These are phyloP conservation scores for Lentinula sp. DNA, from an alignment of 768 basidiomycete species.

Conservation along the genomic window DNA sequence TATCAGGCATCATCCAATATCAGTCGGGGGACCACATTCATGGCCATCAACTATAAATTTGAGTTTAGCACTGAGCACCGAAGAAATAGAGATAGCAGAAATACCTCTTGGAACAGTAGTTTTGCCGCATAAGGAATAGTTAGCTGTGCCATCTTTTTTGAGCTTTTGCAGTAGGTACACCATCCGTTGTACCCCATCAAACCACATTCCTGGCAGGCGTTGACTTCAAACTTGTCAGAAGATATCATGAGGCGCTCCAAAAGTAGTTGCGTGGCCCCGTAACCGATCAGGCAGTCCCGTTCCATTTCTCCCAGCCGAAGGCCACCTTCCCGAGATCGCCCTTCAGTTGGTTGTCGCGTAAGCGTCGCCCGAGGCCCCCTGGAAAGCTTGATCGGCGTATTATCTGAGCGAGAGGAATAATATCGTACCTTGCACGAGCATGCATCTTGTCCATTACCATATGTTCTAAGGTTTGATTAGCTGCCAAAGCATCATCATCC, in stretches of 20 bases:
- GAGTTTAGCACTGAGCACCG: not conserved
- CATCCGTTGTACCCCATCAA: slow-evolving; percentile 93
- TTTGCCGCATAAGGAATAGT: slow-evolving; percentile 98
- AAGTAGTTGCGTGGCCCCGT: slow-evolving; percentile 95
- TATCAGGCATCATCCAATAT: slow-evolving; percentile 69
- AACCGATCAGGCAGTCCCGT: slow-evolving; percentile 95
- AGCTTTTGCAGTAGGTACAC: slow-evolving; percentile 98
- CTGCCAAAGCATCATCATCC: slow-evolving; percentile 9
- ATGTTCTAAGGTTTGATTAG: slow-evolving; percentile 52
- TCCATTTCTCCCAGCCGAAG: slow-evolving; percentile 99
- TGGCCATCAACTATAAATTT: slow-evolving; percentile 78
- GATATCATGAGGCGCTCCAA: slow-evolving; percentile 99
- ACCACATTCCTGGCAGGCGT: slow-evolving; percentile 92
- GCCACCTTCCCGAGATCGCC: slow-evolving; percentile 95
- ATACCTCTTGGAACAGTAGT: slow-evolving; percentile 82
- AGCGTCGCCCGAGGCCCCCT: slow-evolving; percentile 95
- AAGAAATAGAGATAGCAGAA: slow-evolving; percentile 14
- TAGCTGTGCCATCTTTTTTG: slow-evolving; percentile 91
- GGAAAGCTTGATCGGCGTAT: slow-evolving; percentile 11
- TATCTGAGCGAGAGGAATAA: slow-evolving; percentile 1
- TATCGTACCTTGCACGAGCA: slow-evolving; percentile 80
- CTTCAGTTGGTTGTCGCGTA: slow-evolving; percentile 97
- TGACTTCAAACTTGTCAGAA: slow-evolving; percentile 95
- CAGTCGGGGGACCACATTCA: slow-evolving; percentile 91
- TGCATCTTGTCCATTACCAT: slow-evolving; percentile 99